Base-by-base conservation (phyloP, 2,329 filamentous ascomycete species). In the Colletotrichum paranaense region DNA sequence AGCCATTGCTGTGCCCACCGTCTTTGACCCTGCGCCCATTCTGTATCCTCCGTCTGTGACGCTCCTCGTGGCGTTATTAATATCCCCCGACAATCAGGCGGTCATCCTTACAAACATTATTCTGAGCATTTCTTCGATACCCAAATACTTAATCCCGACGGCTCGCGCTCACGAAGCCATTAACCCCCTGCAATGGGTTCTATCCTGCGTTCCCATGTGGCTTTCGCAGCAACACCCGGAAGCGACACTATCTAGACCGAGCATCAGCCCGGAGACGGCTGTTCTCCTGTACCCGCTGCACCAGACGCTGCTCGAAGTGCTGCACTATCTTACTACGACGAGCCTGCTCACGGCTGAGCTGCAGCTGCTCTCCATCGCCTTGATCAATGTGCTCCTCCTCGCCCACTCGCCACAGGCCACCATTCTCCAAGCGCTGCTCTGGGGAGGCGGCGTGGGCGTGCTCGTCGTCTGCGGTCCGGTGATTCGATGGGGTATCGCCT, bases 11-110 rank as follows among this genome's bases (percentile, higher is more conserved):
- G 85, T 98, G 49, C 95, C 95, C 0, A 85, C 91, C 4, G 88
- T 90, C n/a, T 97, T 98, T 82, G 96, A 98, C 79, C 95, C 95
- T 3, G 96, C 96, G 7, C 94, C 95, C 12, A 87, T 98, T n/a
- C 83, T 98, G 70, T 98, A 98, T 80, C 96, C 96, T 22, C 89
- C 93, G 6, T 83, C 92, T 2, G 87, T 98, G 35, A 94, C 95
- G 1, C 83, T 95, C 19, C 87, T 95, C 58, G 92, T 97, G 32
- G 92, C 95, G 1, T 85, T 97, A 5, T 92, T 95, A 11, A 87
- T 98, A 55, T 90, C 92, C 8, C 86, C 88, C 63, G 88, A 89
- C 62, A 90, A 90, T 58, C 86, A 89, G 3, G 86, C 87, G 19
- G 86, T 91, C 14, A 81, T 98, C 24, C 83, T 97, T 8, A 92